Percentiles rank a stretch among this genome's conserved stretches.
Evolutionary conservation across 2,329 filamentous ascomycete species (phyloP).

Genomic region (Fusarium coffeatum): DNA sequence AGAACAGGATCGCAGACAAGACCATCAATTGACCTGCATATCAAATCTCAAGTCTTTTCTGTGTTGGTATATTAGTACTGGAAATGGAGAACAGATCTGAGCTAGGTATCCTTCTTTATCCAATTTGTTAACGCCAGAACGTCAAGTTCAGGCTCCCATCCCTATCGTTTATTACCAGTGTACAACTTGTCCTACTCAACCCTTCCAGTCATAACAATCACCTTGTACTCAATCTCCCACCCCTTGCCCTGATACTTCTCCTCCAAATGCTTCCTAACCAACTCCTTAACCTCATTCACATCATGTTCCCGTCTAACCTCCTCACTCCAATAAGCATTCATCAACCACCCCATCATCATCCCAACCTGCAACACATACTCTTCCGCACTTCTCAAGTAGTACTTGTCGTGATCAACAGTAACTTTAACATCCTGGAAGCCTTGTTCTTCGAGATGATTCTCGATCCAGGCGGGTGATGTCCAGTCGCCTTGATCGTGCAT

Average conservation of each 20-base stretch:
- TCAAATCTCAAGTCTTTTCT: neutral
- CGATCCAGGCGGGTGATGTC: conserved; percentile 55
- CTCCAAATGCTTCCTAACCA: conserved; percentile 53
- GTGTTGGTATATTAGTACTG: neutral
- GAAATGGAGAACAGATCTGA: neutral
- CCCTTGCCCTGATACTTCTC: conserved; percentile 53
- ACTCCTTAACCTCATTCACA: conserved; percentile 51
- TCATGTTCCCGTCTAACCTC: conserved; percentile 52
- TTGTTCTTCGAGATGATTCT: conserved; percentile 49
- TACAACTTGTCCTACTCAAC: conserved; percentile 7
- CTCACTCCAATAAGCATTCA: conserved; percentile 55
- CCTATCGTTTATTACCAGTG: too few relatives aligned
- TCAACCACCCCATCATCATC: conserved; percentile 56
- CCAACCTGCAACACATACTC: conserved; percentile 52
- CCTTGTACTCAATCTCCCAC: conserved; percentile 43
- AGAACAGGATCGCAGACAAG: too few relatives aligned
- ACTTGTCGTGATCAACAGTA: conserved; percentile 40
- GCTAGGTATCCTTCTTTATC: neutral
- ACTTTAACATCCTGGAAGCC: conserved; percentile 56
- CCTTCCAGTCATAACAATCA: conserved; percentile 44
- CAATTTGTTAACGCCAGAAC: too few relatives aligned
- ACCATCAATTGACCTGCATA: neutral
- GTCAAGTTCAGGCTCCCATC: neutral
- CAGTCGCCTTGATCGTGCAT: conserved; percentile 55
- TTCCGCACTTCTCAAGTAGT: conserved; percentile 49